Conservation (phyloP, 441 rosid genomes). For the Bocquillonia castaneifolia region DNA sequence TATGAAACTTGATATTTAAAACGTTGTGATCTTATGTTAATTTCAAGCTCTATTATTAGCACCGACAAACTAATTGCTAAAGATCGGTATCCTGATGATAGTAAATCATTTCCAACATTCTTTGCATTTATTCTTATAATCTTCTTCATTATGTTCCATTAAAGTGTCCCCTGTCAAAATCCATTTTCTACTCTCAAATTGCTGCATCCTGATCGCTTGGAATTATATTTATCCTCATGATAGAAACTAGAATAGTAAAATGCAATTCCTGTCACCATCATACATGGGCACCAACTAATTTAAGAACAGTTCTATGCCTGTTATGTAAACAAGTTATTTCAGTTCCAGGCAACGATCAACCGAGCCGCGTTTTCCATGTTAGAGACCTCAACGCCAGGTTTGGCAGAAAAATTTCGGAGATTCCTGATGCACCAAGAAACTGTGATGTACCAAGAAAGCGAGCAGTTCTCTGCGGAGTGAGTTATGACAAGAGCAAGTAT, state of each 20-base stretch:
- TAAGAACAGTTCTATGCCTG: neutral
- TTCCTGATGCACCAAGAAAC: neutral
- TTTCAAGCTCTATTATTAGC: no score
- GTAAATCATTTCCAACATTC: no score
- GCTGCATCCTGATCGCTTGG: neutral
- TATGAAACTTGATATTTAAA: no score
- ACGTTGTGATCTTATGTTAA: no score
- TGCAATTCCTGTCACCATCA: neutral
- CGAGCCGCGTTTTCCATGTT: neutral
- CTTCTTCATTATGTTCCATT: neutral
- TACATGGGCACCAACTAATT: neutral
- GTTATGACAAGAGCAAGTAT: conserved; percentile 8
- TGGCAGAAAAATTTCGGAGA: neutral
- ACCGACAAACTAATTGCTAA: no score
- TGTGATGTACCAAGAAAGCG: conserved; percentile 21
- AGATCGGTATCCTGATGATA: no score
- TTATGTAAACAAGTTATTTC: neutral
- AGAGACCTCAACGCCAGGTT: neutral
- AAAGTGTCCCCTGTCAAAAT: no score
- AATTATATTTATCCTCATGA: neutral
- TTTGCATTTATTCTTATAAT: neutral
- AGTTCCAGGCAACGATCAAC: neutral
- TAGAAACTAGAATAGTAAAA: conserved; percentile 5
- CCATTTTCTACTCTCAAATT: neutral
- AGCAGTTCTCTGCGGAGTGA: conserved; percentile 34